Percentiles rank a stretch among this genome's conserved stretches.
phyloP scores from a whole-genome alignment of 768 basidiomycete genomes.

The Leccinum broughii region DNA sequence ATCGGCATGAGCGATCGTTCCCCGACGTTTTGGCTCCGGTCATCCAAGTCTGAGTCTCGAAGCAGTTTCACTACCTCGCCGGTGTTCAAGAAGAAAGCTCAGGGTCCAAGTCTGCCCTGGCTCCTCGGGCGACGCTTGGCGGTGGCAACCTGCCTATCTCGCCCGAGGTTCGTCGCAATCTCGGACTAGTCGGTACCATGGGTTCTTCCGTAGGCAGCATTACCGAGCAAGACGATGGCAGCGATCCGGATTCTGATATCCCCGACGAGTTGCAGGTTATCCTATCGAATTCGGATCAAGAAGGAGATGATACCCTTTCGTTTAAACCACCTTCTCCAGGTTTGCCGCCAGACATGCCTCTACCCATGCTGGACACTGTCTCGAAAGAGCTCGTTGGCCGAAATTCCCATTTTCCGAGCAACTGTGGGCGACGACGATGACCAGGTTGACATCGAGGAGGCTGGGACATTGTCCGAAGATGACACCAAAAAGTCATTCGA shows the following conservation, averaged over 20 bases:
- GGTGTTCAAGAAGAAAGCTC: slow-evolving; percentile 34
- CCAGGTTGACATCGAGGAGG: slow-evolving; percentile 42
- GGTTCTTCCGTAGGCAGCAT: slow-evolving; percentile 57
- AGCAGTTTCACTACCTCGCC: slow-evolving; percentile 30
- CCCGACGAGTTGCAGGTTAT: slow-evolving; percentile 74
- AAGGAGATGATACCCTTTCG: slow-evolving; percentile 44
- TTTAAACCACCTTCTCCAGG: slow-evolving; percentile 40
- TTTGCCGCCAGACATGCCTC: slow-evolving; percentile 42
- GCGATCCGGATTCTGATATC: slow-evolving; percentile 78
- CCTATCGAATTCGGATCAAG: slow-evolving; percentile 44
- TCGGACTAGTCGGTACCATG: slow-evolving; percentile 69
- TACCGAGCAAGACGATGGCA: slow-evolving; percentile 47
- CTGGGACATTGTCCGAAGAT: slow-evolving; percentile 49
- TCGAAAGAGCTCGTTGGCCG: slow-evolving; percentile 17
- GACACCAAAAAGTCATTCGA: slow-evolving; percentile 82
- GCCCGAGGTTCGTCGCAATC: slow-evolving; percentile 51
- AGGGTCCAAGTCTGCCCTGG: slow-evolving; percentile 25
- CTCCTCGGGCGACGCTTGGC: slow-evolving; percentile 14
- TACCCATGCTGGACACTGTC: slow-evolving; percentile 31
- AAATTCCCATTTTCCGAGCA: slow-evolving; percentile 44
- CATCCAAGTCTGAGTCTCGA: slow-evolving; percentile 32
- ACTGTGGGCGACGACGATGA: slow-evolving; percentile 46
- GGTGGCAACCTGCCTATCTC: slow-evolving; percentile 41
- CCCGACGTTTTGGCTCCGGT: slow-evolving; percentile 41
- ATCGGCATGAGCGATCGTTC: slow-evolving; percentile 20